Evolutionary conservation across 768 basidiomycete species (phyloP).

Genomic region (Daedaleopsis sinensis): DNA sequence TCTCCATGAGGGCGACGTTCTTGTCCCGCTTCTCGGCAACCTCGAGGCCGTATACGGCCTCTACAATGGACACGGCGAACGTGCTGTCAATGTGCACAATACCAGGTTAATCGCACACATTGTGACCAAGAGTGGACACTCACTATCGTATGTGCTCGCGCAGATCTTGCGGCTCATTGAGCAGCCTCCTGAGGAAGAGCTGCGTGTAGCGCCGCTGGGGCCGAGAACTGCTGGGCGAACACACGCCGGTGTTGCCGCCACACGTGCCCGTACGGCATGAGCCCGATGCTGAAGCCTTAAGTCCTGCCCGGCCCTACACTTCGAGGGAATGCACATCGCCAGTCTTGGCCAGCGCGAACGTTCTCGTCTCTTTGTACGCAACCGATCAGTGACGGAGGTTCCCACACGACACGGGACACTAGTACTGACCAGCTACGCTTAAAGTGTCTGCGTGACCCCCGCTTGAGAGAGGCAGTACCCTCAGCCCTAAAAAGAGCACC

Average conservation of each 20-base stretch:
- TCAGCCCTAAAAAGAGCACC: too few species aligned
- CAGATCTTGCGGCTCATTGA: constrained; percentile 2
- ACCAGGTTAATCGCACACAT: background rate
- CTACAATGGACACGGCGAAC: constrained; percentile 1
- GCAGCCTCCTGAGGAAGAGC: constrained; percentile 5
- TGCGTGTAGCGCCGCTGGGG: background rate
- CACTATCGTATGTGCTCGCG: constrained; percentile 7
- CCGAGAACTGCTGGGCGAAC: constrained; percentile 16
- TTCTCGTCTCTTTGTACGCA: too few species aligned
- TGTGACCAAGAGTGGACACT: background rate
- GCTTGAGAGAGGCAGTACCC: too few species aligned
- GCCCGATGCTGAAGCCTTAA: background rate
- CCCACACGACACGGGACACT: too few species aligned
- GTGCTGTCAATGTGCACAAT: background rate
- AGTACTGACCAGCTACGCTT: too few species aligned
- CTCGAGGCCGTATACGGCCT: constrained; percentile 8
- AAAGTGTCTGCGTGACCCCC: too few species aligned
- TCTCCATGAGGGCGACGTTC: constrained; percentile 16
- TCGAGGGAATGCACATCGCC: too few species aligned
- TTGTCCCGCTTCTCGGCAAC: constrained; percentile 8
- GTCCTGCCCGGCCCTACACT: too few species aligned
- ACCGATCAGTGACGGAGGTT: too few species aligned
- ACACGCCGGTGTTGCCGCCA: constrained; percentile 15
- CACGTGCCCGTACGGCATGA: constrained; percentile 15
- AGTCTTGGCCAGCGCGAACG: too few species aligned